These are phyloP conservation scores for Suhomyces wounanorum DNA, from an alignment of 1,139 yeast genomes.

Conservation along the genomic window DNA sequence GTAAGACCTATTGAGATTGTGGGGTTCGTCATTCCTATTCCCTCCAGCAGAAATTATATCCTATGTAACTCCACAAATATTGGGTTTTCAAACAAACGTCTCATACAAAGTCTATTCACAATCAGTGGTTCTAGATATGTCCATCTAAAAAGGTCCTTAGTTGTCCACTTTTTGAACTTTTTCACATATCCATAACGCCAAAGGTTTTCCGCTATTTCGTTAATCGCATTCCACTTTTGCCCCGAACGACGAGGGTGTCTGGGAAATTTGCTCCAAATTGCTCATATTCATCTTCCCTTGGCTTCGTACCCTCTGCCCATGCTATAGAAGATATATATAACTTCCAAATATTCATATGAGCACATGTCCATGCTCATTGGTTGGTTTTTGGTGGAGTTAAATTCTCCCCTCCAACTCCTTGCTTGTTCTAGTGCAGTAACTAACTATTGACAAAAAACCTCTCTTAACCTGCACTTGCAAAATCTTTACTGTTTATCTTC, in stretches of 20 bases:
- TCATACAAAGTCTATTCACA: constrained; percentile 9
- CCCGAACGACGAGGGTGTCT: constrained; percentile 13
- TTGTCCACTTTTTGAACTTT: neutral
- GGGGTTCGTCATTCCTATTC: too few relatives aligned
- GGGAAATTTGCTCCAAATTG: neutral
- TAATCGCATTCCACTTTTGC: constrained; percentile 5
- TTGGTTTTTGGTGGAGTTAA: neutral
- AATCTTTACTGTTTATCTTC: constrained; percentile 6
- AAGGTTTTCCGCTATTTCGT: constrained; percentile 11
- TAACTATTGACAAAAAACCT: constrained; percentile 9
- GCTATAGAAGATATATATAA: neutral
- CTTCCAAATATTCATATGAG: neutral
- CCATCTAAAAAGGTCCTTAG: neutral
- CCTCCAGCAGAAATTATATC: too few relatives aligned
- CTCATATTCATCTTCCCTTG: neutral
- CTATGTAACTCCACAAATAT: neutral
- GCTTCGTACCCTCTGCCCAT: constrained; percentile 5
- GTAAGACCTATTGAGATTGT: too few relatives aligned
- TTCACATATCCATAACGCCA: constrained; percentile 13
- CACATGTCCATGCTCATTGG: neutral
- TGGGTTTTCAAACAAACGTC: neutral
- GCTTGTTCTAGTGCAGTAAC: neutral
- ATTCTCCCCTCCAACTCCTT: neutral
- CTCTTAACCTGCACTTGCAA: constrained; percentile 15
- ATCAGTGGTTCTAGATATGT: neutral